Evolutionary conservation across 2,329 filamentous ascomycete species (phyloP).

Genomic region (Calonectria leucothoes): DNA sequence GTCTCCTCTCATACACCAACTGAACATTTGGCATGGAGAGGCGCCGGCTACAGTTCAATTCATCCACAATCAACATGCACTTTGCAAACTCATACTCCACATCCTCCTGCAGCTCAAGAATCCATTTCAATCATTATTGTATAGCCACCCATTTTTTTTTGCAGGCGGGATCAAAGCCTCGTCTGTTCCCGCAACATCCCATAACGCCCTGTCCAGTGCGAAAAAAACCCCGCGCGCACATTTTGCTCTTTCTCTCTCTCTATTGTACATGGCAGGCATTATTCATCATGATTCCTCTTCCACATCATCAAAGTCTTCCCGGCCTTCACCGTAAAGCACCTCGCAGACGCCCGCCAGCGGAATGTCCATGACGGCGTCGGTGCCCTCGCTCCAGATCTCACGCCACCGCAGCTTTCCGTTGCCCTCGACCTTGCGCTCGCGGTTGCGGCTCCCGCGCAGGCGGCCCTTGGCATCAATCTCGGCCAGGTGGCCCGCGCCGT

Average conservation of each 20-base stretch:
- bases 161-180: background rate
- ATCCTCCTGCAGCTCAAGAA: background rate
- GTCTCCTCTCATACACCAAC: background rate
- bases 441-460: slow-evolving; percentile 51
- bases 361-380: slow-evolving; percentile 97
- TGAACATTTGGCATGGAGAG: background rate
- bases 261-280: background rate
- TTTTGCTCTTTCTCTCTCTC: background rate
- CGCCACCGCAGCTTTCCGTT: slow-evolving; percentile 74
- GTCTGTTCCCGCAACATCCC: background rate
- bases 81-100: background rate
- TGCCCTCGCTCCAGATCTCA: slow-evolving; percentile 88
- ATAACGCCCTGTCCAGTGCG: background rate
- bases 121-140: background rate
- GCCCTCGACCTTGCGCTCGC: slow-evolving; percentile 51
- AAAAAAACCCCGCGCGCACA: background rate
- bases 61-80: background rate
- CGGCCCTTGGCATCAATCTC: slow-evolving; percentile 79
- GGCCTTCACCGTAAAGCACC: slow-evolving; percentile 82
- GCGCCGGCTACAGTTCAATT: background rate
- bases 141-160: background rate
- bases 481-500: slow-evolving; percentile 88
- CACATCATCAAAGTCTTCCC: slow-evolving; percentile 41
- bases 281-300: slow-evolving; percentile 17
- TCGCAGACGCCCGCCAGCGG: slow-evolving; percentile 96